Percentiles rank a stretch among this genome's conserved stretches.
Evolutionary conservation across 495 filamentous ascomycete genomes (phyloP).

Genomic region (Glonium stellatum): DNA sequence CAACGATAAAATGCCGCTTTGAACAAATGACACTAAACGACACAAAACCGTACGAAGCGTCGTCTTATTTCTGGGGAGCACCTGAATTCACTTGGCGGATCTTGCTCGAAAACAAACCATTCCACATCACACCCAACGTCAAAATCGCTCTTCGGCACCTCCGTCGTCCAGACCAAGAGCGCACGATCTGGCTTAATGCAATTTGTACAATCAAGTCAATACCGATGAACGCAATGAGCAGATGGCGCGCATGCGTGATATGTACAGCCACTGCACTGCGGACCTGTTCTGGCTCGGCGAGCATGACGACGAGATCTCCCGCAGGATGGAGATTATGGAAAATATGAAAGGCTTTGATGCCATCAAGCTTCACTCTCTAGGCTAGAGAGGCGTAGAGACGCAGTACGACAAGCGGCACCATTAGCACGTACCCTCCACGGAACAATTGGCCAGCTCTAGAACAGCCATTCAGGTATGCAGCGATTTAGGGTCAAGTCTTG

Average conservation of each 20-base stretch:
- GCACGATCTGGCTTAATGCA: neutral
- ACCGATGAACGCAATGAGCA: neutral
- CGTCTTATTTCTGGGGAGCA: conserved; percentile 9
- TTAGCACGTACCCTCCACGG: neutral
- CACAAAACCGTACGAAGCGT: neutral
- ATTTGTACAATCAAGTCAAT: conserved; percentile 1
- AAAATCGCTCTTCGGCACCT: conserved; percentile 1
- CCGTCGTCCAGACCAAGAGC: neutral
- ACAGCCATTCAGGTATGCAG: neutral
- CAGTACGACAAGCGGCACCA: neutral
- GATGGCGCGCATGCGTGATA: neutral
- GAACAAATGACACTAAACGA: neutral
- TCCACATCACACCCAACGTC: neutral
- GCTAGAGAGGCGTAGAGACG: neutral
- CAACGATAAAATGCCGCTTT: neutral
- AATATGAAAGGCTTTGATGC: neutral
- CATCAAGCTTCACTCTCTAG: neutral
- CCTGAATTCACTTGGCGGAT: neutral
- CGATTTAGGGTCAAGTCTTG: neutral
- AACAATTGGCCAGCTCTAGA: neutral
- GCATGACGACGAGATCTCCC: neutral
- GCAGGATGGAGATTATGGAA: neutral
- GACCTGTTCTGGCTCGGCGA: neutral
- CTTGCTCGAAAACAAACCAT: neutral
- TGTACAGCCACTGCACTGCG: neutral